Evolutionary conservation across 1,284 basidiomycete species (phyloP).

Genomic region (Hypsizygus ulmarius): DNA sequence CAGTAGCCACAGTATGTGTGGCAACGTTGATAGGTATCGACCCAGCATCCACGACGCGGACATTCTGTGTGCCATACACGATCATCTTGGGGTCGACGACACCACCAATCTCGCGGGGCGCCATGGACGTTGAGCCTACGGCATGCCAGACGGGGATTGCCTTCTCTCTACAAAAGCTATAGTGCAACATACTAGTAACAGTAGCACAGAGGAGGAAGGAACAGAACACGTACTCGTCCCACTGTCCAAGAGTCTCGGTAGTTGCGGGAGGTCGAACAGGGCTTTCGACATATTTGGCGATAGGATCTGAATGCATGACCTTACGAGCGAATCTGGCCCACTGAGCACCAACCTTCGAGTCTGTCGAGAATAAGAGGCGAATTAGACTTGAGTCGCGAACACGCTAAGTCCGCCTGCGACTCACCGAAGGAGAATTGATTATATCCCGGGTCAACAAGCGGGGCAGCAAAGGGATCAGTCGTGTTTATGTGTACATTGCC

Average conservation of each 20-base stretch:
- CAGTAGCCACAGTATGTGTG: slow-evolving; percentile 19
- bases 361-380: neutral
- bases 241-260: slow-evolving; percentile 12
- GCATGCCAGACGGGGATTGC: slow-evolving; percentile 19
- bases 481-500: slow-evolving; percentile 13
- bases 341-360: slow-evolving; percentile 15
- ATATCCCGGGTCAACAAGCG: slow-evolving; percentile 10
- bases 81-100: slow-evolving; percentile 29
- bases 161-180: slow-evolving; percentile 16
- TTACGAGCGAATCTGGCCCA: slow-evolving; percentile 13
- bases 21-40: slow-evolving; percentile 25
- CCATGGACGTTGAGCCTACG: slow-evolving; percentile 29
- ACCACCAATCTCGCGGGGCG: slow-evolving; percentile 25
- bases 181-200: neutral
- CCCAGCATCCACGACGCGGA: slow-evolving; percentile 31
- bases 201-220: neutral
- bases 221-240: slow-evolving; percentile 13
- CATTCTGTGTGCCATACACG: slow-evolving; percentile 33
- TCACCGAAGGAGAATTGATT: slow-evolving; percentile 14
- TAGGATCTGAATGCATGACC: slow-evolving; percentile 15
- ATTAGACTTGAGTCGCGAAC: too few species aligned
- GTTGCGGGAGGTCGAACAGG: slow-evolving; percentile 10
- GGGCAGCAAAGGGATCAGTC: slow-evolving; percentile 10
- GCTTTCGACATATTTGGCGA: slow-evolving; percentile 9
- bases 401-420: neutral